Evolutionary conservation across 2,329 filamentous ascomycete genomes (phyloP).

Genomic region (Triangularia setosa): DNA sequence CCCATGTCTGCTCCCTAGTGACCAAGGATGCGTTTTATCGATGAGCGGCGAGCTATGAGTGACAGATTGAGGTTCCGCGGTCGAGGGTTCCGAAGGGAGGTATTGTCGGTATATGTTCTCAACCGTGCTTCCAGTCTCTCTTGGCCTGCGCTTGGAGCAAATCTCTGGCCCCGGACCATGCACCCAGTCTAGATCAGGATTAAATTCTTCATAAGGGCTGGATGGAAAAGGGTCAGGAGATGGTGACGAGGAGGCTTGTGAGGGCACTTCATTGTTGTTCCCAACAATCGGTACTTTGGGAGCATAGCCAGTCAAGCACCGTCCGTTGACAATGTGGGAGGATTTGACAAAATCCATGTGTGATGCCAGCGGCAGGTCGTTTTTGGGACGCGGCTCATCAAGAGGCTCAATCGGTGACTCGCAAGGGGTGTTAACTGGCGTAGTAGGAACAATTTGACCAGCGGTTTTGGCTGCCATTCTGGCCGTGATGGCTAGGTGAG

Average conservation of each 20-base stretch:
- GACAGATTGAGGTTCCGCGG: not conserved
- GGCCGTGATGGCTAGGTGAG: constrained; percentile 37
- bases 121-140: constrained; percentile 29
- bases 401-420: constrained; percentile 12
- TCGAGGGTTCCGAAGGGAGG: constrained; percentile 15
- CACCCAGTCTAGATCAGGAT: constrained; percentile 7
- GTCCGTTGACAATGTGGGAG: constrained; percentile 5
- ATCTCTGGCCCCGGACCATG: constrained; percentile 2
- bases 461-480: constrained; percentile 16
- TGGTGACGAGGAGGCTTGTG: not conserved
- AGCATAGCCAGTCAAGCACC: constrained; percentile 9
- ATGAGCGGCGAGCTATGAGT: not conserved
- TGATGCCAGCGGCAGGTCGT: not conserved
- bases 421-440: not conserved
- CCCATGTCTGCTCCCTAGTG: not conserved
- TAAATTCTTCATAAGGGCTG: not conserved
- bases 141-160: constrained; percentile 1
- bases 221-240: not conserved
- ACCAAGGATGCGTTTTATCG: not conserved
- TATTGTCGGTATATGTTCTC: constrained; percentile 34
- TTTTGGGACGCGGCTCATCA: not conserved
- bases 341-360: constrained; percentile 10
- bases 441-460: not conserved
- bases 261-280: not conserved
- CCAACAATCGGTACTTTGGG: not conserved